phyloP scores from a whole-genome alignment of 805 yeast species.

The Suhomyces vadensis region DNA sequence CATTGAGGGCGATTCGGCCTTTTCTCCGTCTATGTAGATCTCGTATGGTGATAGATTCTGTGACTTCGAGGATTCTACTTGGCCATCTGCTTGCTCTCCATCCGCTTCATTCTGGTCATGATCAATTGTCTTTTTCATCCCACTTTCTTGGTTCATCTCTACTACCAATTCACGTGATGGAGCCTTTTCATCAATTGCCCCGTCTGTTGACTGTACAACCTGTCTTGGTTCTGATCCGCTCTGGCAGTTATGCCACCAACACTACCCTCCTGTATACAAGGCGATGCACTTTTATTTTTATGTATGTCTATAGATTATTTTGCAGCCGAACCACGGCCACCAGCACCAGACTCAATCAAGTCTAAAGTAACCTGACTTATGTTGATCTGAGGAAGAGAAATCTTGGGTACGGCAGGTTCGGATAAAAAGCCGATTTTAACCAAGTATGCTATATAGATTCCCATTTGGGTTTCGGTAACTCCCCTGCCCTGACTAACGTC shows the following conservation, averaged over 20 bases:
- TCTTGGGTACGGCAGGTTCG: conserved; percentile 50
- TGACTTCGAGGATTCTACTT: neutral
- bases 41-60: neutral
- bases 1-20: neutral
- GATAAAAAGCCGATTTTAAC: conserved; percentile 79
- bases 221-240: too few relatives aligned
- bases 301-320: conserved; percentile 1
- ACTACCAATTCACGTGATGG: neutral
- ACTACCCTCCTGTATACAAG: neutral
- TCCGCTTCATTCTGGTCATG: neutral
- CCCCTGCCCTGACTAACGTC: conserved; percentile 76
- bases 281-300: neutral
- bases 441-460: conserved; percentile 78
- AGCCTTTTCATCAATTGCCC: neutral
- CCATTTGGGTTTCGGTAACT: conserved; percentile 64
- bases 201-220: conserved; percentile 1
- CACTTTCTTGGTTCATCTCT: neutral
- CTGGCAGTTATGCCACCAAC: neutral
- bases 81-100: neutral
- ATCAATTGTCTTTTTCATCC: neutral
- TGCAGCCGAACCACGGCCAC: conserved; percentile 72
- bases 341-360: conserved; percentile 64
- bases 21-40: neutral
- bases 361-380: conserved; percentile 57
- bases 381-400: conserved; percentile 54